Conservation (phyloP, 2,329 filamentous ascomycete genomes). For the Verticillium albo-atrum region DNA sequence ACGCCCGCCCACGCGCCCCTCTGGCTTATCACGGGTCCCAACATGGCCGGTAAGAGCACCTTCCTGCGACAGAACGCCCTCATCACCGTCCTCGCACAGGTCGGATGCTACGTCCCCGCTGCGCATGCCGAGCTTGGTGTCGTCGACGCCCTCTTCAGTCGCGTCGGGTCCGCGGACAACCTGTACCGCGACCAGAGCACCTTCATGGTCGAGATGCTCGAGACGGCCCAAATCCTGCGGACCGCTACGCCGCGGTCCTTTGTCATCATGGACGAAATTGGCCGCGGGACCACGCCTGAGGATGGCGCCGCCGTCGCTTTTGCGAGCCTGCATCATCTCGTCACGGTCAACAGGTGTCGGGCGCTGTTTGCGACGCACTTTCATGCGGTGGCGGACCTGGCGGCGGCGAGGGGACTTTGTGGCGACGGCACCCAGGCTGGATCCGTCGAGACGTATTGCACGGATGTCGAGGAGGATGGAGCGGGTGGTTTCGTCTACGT, state of each 20-base stretch:
- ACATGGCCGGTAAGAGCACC: constrained; percentile 97
- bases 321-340: constrained; percentile 80
- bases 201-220: constrained; percentile 99
- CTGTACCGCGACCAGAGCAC: constrained; percentile 94
- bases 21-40: constrained; percentile 75
- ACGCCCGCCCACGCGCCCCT: constrained; percentile 54
- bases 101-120: constrained; percentile 89
- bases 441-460: constrained; percentile 73
- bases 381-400: constrained; percentile 77
- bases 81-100: constrained; percentile 88
- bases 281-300: constrained; percentile 86
- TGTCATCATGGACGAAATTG: constrained; percentile 98
- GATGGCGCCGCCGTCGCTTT: constrained; percentile 89
- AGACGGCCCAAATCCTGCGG: constrained; percentile 86
- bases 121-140: constrained; percentile 80
- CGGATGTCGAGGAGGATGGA: constrained; percentile 75
- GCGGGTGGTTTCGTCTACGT: constrained; percentile 76
- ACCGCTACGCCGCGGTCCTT: constrained; percentile 80
- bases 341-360: constrained; percentile 70
- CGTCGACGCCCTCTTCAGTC: constrained; percentile 93
- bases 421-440: constrained; percentile 26
- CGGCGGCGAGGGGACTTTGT: constrained; percentile 43
- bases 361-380: constrained; percentile 95
- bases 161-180: constrained; percentile 90
- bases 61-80: constrained; percentile 94